Conservation (phyloP, 1,284 basidiomycete species). For the Acaromyces ingoldii region DNA sequence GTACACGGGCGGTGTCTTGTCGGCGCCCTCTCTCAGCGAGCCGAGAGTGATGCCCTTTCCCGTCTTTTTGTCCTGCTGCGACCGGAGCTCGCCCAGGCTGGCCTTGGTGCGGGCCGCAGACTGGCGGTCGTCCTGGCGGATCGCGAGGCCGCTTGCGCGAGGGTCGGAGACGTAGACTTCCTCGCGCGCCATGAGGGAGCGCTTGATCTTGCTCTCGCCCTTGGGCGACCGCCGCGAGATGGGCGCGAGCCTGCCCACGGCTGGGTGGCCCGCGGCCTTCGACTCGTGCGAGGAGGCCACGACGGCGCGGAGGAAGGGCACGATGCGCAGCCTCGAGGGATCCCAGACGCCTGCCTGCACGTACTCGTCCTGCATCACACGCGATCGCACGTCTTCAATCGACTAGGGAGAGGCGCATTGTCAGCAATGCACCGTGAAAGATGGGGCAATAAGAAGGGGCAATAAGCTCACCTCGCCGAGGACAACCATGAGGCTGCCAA, state of each 20-base stretch:
- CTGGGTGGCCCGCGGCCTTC: not conserved
- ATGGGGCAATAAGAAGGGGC: too few relatives aligned
- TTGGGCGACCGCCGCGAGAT: not conserved
- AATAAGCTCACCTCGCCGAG: too few relatives aligned
- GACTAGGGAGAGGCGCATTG: not conserved
- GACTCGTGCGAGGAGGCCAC: not conserved
- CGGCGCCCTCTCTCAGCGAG: not conserved
- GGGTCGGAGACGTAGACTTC: conserved; percentile 3
- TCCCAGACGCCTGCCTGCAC: conserved; percentile 28
- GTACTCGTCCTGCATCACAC: conserved; percentile 33
- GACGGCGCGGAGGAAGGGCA: conserved; percentile 28
- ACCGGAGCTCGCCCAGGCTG: not conserved
- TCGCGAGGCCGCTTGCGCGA: not conserved
- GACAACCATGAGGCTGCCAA: conserved; percentile 27
- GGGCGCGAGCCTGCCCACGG: not conserved
- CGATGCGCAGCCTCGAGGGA: conserved; percentile 22
- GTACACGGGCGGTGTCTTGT: too few relatives aligned
- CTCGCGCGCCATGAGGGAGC: not conserved
- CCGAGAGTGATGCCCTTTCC: not conserved
- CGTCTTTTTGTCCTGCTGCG: not conserved
- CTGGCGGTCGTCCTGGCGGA: not conserved
- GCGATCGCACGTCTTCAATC: conserved; percentile 22
- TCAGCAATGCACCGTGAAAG: too few relatives aligned
- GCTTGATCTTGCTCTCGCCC: not conserved
- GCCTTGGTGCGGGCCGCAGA: not conserved